Evolutionary conservation across 2,329 filamentous ascomycete species (phyloP).

Genomic region (Aspergillus fumigatus): DNA sequence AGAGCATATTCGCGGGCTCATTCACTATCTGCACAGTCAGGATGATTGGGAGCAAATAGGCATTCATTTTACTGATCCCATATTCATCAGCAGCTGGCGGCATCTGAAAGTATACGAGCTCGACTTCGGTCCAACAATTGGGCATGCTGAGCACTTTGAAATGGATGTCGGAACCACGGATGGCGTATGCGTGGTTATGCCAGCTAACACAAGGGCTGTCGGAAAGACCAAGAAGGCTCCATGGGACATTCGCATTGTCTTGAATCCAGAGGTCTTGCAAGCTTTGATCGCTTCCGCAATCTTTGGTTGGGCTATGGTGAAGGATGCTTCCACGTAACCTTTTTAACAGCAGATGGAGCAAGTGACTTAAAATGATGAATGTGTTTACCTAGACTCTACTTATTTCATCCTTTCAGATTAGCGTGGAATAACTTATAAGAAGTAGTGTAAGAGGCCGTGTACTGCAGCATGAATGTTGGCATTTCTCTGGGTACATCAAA

Average conservation of each 20-base stretch:
- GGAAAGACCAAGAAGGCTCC: not conserved
- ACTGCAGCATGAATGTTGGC: too few relatives aligned
- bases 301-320: too few relatives aligned
- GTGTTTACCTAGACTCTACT: too few relatives aligned
- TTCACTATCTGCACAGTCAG: not conserved
- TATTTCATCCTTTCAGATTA: too few relatives aligned
- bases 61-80: not conserved
- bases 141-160: not conserved
- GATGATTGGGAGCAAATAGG: not conserved
- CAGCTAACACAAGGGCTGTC: not conserved
- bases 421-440: too few relatives aligned
- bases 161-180: not conserved
- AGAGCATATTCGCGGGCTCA: not conserved
- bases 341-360: too few relatives aligned
- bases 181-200: not conserved
- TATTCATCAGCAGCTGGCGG: not conserved
- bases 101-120: constrained; percentile 1
- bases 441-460: too few relatives aligned
- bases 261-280: not conserved
- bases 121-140: not conserved
- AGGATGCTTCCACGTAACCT: too few relatives aligned
- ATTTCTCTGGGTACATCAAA: too few relatives aligned
- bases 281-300: too few relatives aligned
- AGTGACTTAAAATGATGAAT: too few relatives aligned
- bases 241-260: not conserved